phyloP scores from a whole-genome alignment of 2,329 filamentous ascomycete genomes.

The Orbilia quercus region DNA sequence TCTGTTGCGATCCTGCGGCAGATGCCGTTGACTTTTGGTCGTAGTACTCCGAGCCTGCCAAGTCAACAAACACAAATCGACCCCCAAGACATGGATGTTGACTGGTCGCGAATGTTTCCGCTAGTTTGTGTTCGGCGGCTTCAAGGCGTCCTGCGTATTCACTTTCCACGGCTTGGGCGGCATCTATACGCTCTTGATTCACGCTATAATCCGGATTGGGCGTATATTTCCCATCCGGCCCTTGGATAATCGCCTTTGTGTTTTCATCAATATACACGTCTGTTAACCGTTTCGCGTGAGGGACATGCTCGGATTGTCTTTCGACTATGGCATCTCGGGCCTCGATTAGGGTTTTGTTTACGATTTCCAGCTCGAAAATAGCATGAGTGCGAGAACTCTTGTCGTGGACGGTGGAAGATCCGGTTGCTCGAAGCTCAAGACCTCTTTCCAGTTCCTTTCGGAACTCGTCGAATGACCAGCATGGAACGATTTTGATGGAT shows the following conservation, averaged over 20 bases:
- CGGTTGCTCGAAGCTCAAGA: conserved; percentile 61
- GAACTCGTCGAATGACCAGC: conserved; percentile 63
- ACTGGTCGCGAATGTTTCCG: conserved; percentile 58
- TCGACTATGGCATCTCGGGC: conserved; percentile 64
- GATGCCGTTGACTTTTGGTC: conserved; percentile 60
- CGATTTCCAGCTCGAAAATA: conserved; percentile 64
- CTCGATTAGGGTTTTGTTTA: conserved; percentile 62
- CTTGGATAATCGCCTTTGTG: conserved; percentile 60
- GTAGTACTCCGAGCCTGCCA: conserved; percentile 66
- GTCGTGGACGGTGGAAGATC: conserved; percentile 64
- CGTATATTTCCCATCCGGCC: conserved; percentile 61
- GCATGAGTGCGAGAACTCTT: conserved; percentile 66
- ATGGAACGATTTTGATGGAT: conserved; percentile 62
- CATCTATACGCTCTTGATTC: conserved; percentile 64
- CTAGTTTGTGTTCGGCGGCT: conserved; percentile 62
- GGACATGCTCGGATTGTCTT: conserved; percentile 65
- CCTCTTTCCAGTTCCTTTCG: conserved; percentile 60
- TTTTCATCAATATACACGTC: conserved; percentile 64
- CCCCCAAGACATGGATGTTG: conserved; percentile 62
- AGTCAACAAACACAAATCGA: conserved; percentile 65
- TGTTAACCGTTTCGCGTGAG: conserved; percentile 64
- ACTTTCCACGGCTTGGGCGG: conserved; percentile 63
- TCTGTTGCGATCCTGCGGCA: conserved; percentile 60
- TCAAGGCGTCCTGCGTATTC: conserved; percentile 62
- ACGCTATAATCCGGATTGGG: conserved; percentile 62